A percentile compares a stretch with the other conserved stretches of the same genome.
Evolutionary conservation across 2,329 filamentous ascomycete species (phyloP).

Genomic region (Xylogone sp.): DNA sequence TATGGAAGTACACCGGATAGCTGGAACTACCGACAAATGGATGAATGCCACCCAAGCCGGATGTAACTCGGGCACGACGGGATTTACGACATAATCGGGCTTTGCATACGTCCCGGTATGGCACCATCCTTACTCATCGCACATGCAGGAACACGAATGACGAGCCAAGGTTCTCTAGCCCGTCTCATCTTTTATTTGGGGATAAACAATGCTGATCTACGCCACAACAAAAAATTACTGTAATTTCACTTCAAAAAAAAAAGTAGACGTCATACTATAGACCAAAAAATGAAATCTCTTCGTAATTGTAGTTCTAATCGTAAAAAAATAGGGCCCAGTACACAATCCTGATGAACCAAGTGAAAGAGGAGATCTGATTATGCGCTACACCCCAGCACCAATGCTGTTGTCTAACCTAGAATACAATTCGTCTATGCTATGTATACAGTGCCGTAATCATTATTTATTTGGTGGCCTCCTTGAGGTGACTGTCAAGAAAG

Average conservation of each 20-base stretch:
- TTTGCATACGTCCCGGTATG: neutral
- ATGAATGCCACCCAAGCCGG: no score
- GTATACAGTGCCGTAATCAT: slow-evolving; percentile 21
- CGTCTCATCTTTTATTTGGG: no score
- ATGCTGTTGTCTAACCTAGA: slow-evolving; percentile 23
- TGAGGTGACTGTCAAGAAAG: slow-evolving; percentile 54
- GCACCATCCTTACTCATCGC: neutral
- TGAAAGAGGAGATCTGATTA: slow-evolving; percentile 12
- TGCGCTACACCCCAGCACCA: slow-evolving; percentile 4
- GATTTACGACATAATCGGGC: no score
- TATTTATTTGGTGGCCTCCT: slow-evolving; percentile 65
- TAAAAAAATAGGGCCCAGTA: neutral
- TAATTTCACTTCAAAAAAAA: no score
- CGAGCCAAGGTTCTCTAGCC: neutral
- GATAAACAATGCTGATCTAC: no score
- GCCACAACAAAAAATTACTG: no score
- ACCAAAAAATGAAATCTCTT: neutral
- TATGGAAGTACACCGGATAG: no score
- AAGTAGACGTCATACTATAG: neutral
- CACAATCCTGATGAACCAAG: neutral
- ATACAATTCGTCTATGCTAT: slow-evolving; percentile 26
- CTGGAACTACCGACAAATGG: no score
- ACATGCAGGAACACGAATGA: neutral
- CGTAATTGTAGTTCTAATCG: neutral
- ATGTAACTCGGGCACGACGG: neutral